Conservation (phyloP, 805 yeast species). For the Ogataea parapolymorpha region DNA sequence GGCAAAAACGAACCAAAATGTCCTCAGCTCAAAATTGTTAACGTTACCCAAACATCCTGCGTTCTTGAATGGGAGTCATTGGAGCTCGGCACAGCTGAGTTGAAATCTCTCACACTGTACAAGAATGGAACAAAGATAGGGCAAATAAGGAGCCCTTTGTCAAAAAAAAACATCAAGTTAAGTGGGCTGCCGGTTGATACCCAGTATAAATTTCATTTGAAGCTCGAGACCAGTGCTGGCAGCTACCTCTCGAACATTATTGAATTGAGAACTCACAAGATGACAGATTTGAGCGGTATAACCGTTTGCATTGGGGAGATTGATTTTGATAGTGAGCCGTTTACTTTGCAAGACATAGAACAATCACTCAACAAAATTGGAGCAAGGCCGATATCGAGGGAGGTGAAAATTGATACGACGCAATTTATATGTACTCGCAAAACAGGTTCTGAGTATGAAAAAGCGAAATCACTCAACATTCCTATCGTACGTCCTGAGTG, state of each 20-base stretch:
- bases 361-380: slow-evolving; percentile 67
- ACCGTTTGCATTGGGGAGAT: slow-evolving; percentile 87
- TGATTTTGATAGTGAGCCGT: slow-evolving; percentile 46
- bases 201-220: slow-evolving; percentile 71
- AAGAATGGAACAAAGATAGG: slow-evolving; percentile 75
- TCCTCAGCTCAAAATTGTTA: slow-evolving; percentile 67
- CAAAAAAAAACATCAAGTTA: slow-evolving; percentile 76
- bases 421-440: slow-evolving; percentile 81
- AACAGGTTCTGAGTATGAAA: slow-evolving; percentile 60
- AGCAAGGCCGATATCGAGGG: slow-evolving; percentile 71
- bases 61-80: slow-evolving; percentile 93
- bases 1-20: slow-evolving; percentile 68
- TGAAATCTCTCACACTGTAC: slow-evolving; percentile 72
- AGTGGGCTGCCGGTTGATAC: slow-evolving; percentile 91
- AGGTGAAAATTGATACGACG: slow-evolving; percentile 86
- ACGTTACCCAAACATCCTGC: slow-evolving; percentile 91
- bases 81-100: slow-evolving; percentile 75
- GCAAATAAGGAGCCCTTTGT: slow-evolving; percentile 76
- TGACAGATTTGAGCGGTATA: slow-evolving; percentile 93
- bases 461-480: slow-evolving; percentile 80
- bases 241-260: slow-evolving; percentile 63
- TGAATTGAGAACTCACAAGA: slow-evolving; percentile 80
- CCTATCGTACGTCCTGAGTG: slow-evolving; percentile 97
- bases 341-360: slow-evolving; percentile 56
- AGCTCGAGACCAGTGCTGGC: slow-evolving; percentile 90